Evolutionary conservation across 1,284 basidiomycete genomes (phyloP), one percentile per base, ranked within the genome.

Genomic region (Pseudozyma hubeiensis): DNA sequence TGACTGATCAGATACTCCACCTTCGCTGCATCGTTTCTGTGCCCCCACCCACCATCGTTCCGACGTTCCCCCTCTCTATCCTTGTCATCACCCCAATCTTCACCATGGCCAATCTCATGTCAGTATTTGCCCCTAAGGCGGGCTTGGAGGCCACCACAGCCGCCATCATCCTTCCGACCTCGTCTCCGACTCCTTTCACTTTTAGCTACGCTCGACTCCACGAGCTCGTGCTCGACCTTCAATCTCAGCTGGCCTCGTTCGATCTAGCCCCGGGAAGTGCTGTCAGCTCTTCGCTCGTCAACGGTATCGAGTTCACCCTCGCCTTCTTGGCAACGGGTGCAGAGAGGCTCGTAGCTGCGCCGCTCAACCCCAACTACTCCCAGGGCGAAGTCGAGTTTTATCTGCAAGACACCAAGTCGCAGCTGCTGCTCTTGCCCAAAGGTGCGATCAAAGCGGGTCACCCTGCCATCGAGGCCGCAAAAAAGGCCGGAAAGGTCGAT

Each of bases 291-390:
- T 83, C 81, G 55, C 75, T 86, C 45, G 76, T 81, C 53, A 86
- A 86, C 54, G 79, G 81, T 14, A 69, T 84, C 44, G 85, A 86
- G 61, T 85, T 86, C 52, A 85, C 84, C 4, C 76, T 81, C 5
- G 79, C 81, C n/a, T 86, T 86, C 64, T 59, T 86, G 9, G 85
- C 83, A 5, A 81, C 81, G 1, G 84, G 84, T 11, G 77, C 62
- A 1, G 52, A 68, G 62, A 82, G 85, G 49, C 75, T 84, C 47
- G 77, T 86, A 30, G 84, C 86, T 24, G 86, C 86, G n/a, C 86
- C 86, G 1, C 69, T 87, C 35, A 87, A 87, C 78, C 86, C 86
- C 3, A 83, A 81, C 47, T 87, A 87, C 72, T 85, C 84, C 34
- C 68, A 80, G 30, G 67, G 76, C 31, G 86, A 87, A 64, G 85